Conservation (phyloP, 805 yeast species). For the Saturnispora hagleri region DNA sequence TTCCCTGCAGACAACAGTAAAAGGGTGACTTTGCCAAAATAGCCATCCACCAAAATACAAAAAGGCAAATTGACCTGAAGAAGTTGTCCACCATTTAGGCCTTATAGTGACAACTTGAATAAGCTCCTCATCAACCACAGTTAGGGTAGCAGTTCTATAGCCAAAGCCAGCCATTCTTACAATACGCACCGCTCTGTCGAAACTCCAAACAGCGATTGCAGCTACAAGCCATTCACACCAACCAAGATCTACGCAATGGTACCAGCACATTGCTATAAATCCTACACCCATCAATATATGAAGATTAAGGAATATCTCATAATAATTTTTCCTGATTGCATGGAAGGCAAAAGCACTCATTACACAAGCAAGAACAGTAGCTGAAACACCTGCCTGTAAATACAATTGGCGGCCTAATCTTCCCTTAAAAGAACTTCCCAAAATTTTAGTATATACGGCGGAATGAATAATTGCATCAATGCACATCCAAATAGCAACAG, state of each 20-base stretch:
- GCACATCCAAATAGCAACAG: constrained; percentile 47
- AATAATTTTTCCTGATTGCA: constrained; percentile 41
- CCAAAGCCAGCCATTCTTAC: constrained; percentile 19
- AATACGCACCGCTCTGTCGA: constrained; percentile 43
- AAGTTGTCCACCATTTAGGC: constrained; percentile 40
- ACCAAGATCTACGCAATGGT: constrained; percentile 38
- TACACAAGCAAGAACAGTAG: constrained; percentile 33
- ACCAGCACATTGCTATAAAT: constrained; percentile 47
- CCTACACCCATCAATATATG: constrained; percentile 14
- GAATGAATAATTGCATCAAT: constrained; percentile 33
- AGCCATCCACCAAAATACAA: constrained; percentile 43
- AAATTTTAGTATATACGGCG: constrained; percentile 22
- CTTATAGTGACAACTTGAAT: constrained; percentile 38
- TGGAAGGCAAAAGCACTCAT: constrained; percentile 42
- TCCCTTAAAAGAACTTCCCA: no score
- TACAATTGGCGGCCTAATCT: neutral
- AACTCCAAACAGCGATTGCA: constrained; percentile 38
- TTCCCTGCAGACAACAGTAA: constrained; percentile 40
- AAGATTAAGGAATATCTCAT: constrained; percentile 45
- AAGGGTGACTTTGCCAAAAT: constrained; percentile 70
- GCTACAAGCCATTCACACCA: constrained; percentile 29
- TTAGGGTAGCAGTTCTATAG: constrained; percentile 13
- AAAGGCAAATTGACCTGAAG: constrained; percentile 50
- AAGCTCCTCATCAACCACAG: constrained; percentile 21
- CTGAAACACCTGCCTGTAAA: constrained; percentile 23